phyloP scores from a whole-genome alignment of 108 stramenopile genomes.

The Pseudonitzschia multiseries region DNA sequence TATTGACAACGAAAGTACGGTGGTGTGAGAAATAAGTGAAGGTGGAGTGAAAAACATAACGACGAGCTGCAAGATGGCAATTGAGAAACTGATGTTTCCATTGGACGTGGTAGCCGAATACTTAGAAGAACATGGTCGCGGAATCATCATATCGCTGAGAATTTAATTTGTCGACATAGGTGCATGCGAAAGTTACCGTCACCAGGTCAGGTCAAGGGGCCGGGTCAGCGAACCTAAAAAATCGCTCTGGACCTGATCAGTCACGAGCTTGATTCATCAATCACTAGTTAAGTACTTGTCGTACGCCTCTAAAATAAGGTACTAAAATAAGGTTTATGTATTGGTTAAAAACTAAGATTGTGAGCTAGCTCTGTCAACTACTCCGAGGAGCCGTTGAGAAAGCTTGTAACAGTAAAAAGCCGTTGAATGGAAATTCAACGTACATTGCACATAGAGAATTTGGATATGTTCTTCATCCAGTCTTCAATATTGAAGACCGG shows the following conservation, averaged over 20 bases:
- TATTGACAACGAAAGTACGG: not conserved
- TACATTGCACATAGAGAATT: too few species aligned
- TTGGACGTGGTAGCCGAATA: not conserved
- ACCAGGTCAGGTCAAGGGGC: not conserved
- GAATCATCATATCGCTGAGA: not conserved
- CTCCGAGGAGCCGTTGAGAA: too few species aligned
- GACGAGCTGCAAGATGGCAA: not conserved
- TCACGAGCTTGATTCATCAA: not conserved
- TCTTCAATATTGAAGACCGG: too few species aligned
- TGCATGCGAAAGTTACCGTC: not conserved
- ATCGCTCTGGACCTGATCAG: not conserved
- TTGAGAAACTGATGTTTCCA: not conserved
- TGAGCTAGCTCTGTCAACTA: too few species aligned
- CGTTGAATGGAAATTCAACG: too few species aligned
- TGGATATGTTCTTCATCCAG: too few species aligned
- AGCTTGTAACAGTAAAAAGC: too few species aligned
- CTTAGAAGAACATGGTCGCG: not conserved
- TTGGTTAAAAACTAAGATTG: too few species aligned
- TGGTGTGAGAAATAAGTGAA: not conserved
- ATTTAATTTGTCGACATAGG: not conserved
- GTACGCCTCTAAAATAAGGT: too few species aligned
- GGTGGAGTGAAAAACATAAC: not conserved
- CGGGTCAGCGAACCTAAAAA: too few species aligned
- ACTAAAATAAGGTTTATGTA: too few species aligned
- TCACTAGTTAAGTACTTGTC: too few species aligned